A percentile compares a stretch with the other conserved stretches of the same genome.
These are phyloP conservation scores for Penicillium subrubescens DNA, from an alignment of 495 filamentous ascomycete genomes.

Conservation along the genomic window DNA sequence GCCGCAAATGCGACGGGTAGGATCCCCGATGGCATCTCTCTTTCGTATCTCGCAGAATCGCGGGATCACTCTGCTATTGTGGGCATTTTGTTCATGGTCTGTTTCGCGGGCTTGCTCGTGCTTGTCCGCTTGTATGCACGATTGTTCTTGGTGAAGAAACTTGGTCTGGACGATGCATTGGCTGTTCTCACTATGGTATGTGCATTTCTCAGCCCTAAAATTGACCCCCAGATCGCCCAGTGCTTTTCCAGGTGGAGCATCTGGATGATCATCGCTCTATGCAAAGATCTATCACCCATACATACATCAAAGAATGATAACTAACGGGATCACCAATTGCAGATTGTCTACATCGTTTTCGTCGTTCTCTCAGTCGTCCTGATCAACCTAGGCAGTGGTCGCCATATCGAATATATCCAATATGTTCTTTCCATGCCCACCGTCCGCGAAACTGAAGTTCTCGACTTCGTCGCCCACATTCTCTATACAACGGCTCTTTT, in stretches of 20 bases:
- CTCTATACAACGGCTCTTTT: constrained; percentile 50
- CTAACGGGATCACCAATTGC: not conserved
- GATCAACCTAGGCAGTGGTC: constrained; percentile 48
- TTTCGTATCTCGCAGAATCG: constrained; percentile 42
- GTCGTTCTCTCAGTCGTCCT: constrained; percentile 41
- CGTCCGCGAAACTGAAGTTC: constrained; percentile 41
- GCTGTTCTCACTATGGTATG: constrained; percentile 40
- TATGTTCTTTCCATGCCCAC: constrained; percentile 41
- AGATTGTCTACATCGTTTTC: constrained; percentile 39
- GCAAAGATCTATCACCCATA: not conserved
- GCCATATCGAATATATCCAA: constrained; percentile 50
- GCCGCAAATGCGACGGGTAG: constrained; percentile 32
- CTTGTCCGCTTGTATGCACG: constrained; percentile 38
- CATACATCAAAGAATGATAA: not conserved
- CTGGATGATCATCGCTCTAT: not conserved
- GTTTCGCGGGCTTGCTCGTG: constrained; percentile 35
- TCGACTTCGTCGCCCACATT: constrained; percentile 49
- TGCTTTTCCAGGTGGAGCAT: not conserved
- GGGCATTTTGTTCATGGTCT: constrained; percentile 43
- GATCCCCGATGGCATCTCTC: constrained; percentile 35
- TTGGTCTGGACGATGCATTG: constrained; percentile 40
- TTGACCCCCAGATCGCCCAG: not conserved
- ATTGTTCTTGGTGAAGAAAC: constrained; percentile 33
- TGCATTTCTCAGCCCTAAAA: constrained; percentile 12
- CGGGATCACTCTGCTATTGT: constrained; percentile 40